A percentile compares a stretch with the other conserved stretches of the same genome.
Conservation (phyloP, 2,329 filamentous ascomycete species). For the Fusarium algeriense region DNA sequence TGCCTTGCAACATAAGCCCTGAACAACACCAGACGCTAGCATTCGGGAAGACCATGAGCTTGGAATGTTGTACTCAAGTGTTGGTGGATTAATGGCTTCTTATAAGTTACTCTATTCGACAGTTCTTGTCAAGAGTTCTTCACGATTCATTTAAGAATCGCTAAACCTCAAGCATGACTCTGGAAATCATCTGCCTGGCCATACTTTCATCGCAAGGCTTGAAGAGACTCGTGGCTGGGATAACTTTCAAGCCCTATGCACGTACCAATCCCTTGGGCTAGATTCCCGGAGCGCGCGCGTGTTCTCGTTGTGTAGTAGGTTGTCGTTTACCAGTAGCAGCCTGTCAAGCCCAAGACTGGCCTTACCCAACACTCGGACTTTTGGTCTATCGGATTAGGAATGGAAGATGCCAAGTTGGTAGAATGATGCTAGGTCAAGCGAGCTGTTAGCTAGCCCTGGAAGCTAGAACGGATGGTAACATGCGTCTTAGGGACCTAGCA, state of each 20-base stretch:
- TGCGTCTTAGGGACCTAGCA: too few relatives aligned
- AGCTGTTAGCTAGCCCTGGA: background rate
- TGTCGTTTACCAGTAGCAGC: too few relatives aligned
- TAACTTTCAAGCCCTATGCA: background rate
- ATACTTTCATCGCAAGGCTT: too few relatives aligned
- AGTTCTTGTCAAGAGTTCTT: background rate
- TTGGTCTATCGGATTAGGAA: rapidly evolving
- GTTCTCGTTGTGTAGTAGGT: background rate
- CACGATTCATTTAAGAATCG: background rate
- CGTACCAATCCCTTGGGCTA: rapidly evolving
- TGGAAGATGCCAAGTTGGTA: background rate
- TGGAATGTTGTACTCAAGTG: background rate
- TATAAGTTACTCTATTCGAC: rapidly evolving
- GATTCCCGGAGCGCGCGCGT: background rate
- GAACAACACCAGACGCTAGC: too few relatives aligned
- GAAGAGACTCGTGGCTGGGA: rapidly evolving
- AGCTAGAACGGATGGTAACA: background rate
- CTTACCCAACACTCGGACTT: background rate
- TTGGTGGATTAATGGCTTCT: background rate
- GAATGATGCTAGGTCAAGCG: background rate
- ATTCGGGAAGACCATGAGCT: rapidly evolving
- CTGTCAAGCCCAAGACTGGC: background rate
- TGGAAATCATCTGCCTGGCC: rapidly evolving
- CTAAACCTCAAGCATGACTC: background rate
- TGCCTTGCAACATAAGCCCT: background rate